These are phyloP conservation scores for Cyclotella atomus DNA, from an alignment of 108 stramenopile species.

Conservation along the genomic window DNA sequence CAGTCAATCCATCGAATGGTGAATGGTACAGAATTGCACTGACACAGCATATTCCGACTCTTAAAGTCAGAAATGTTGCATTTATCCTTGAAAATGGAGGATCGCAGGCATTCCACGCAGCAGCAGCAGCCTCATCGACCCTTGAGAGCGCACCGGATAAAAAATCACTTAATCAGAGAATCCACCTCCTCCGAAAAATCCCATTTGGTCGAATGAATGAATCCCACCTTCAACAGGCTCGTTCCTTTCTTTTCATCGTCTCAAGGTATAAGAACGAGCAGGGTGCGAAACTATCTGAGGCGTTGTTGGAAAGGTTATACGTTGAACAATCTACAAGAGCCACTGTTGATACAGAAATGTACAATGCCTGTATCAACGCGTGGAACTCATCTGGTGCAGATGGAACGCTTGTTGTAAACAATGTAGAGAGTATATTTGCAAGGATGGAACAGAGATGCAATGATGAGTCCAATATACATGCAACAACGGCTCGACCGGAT, in stretches of 20 bases:
- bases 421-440: conserved; percentile 24
- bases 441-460: conserved; percentile 41
- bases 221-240: conserved; percentile 19
- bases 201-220: conserved; percentile 23
- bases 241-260: conserved; percentile 31
- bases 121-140: too few species aligned
- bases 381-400: conserved; percentile 35
- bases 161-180: conserved; percentile 22
- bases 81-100: too few species aligned
- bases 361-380: conserved; percentile 46
- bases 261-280: conserved; percentile 36
- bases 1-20: too few species aligned
- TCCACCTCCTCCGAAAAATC: conserved; percentile 22
- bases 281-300: conserved; percentile 34
- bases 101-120: too few species aligned
- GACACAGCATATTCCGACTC: too few species aligned
- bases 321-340: conserved; percentile 16
- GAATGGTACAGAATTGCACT: too few species aligned
- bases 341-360: conserved; percentile 37
- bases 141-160: too few species aligned
- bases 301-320: conserved; percentile 30
- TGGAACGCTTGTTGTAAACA: conserved; percentile 19
- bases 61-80: too few species aligned
- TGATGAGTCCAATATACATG: neutral
- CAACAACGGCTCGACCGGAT: conserved; percentile 28